These are phyloP conservation scores for Suhomyces canberraensis DNA, from an alignment of 805 yeast genomes.

Conservation along the genomic window DNA sequence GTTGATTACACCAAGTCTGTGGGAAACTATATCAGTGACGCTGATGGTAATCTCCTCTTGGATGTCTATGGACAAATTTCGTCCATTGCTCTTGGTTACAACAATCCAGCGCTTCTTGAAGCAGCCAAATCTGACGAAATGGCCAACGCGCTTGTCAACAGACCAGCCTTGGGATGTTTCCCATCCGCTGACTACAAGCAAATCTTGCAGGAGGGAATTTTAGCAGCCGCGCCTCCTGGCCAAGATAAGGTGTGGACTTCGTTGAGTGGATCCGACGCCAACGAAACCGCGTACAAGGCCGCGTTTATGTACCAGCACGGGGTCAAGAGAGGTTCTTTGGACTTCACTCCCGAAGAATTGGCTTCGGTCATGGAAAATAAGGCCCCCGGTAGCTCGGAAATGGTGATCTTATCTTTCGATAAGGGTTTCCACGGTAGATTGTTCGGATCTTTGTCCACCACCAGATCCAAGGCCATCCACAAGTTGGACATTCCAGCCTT, in stretches of 20 bases:
- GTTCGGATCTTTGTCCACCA: constrained; percentile 54
- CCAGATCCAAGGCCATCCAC: constrained; percentile 56
- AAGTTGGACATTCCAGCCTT: constrained; percentile 60
- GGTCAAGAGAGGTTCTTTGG: constrained; percentile 46
- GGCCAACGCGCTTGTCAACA: constrained; percentile 39
- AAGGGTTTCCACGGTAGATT: constrained; percentile 57
- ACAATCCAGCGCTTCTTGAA: constrained; percentile 37
- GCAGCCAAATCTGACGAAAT: constrained; percentile 40
- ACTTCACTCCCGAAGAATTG: constrained; percentile 46
- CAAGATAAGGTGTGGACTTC: constrained; percentile 61
- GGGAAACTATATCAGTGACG: constrained; percentile 42
- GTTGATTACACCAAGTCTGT: constrained; percentile 36
- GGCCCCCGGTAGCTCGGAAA: constrained; percentile 51
- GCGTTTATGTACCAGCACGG: constrained; percentile 65
- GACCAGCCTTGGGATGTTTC: constrained; percentile 46
- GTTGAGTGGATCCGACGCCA: constrained; percentile 65
- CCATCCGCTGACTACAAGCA: constrained; percentile 36
- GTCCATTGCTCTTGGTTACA: constrained; percentile 43
- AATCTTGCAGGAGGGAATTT: constrained; percentile 47
- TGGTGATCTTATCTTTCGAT: constrained; percentile 52
- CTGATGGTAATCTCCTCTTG: constrained; percentile 38
- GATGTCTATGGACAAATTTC: constrained; percentile 44
- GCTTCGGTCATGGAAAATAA: constrained; percentile 48
- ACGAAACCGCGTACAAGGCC: constrained; percentile 69
- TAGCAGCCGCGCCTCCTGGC: constrained; percentile 66